Base-by-base conservation (phyloP, 2,329 filamentous ascomycete genomes). In the Cyphellophora attinorum region DNA sequence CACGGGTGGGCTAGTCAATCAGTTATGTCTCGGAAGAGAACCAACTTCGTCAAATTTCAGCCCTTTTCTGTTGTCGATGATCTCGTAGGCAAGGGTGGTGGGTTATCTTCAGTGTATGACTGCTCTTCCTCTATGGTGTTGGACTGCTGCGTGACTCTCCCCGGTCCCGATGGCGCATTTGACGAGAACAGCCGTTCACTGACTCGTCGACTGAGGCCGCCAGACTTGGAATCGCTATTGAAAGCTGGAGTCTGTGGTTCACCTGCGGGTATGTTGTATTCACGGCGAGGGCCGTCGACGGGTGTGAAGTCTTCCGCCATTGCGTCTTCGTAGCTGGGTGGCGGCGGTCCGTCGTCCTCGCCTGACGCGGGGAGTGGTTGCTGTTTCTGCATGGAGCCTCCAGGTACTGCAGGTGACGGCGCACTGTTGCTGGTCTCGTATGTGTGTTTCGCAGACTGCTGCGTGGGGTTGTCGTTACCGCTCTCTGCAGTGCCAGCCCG, bases 311-410 rank as follows among this genome's bases (percentile, higher is more conserved):
- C 74, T 45, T 84, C 79, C 5, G 85, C 86, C 60, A 95, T 79
- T 10, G 85, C 86, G 58, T 95, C 88, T 59, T 94, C 86, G 53
- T 96, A 96, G 51, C 85, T 94, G 5, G 88, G 88, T 12, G 89
- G 88, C n/a, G 85, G 84, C 10, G 27, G 19, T 15, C 30, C 29
- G 30, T 33, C 34, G 8, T 37, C 27, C 19, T 34, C 42, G 6
- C 35, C 19, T 18, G 34, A 31, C 5, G 38, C 40, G 8, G 45
- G 40, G n/a, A 35, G 37, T 16, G 38, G 34, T 27, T 37, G 31
- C 3, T 32, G 34, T 13, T 29, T 36, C 11, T 31, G 33, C n/a
- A 21, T 29, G 23, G 42, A 37, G 11, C 38, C 39, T 11, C 5
- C 15, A 4, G 38, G 35, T 13, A 17, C 13, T 12, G 12, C 37